Conservation (phyloP, 805 yeast species). For the Candida stauntonica region DNA sequence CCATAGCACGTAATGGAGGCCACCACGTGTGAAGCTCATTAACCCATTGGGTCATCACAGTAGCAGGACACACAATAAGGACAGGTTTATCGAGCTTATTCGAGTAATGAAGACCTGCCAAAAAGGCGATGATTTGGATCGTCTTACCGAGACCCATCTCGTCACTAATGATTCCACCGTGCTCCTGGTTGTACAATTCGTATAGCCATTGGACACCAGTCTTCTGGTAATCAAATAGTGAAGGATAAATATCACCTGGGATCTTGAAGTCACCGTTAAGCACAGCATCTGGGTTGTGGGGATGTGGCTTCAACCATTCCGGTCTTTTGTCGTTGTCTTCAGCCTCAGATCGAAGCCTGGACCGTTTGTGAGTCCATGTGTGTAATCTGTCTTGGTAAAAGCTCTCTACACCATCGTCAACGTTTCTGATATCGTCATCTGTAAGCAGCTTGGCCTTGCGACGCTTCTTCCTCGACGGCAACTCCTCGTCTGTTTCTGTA, state of each 20-base stretch:
- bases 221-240: slow-evolving; percentile 87
- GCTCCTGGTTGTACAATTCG: slow-evolving; percentile 83
- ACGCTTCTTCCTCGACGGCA: slow-evolving; percentile 8
- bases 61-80: slow-evolving; percentile 90
- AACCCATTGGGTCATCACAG: slow-evolving; percentile 96
- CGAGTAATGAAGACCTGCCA: slow-evolving; percentile 88
- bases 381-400: slow-evolving; percentile 56
- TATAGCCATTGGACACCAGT: slow-evolving; percentile 98
- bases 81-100: slow-evolving; percentile 72
- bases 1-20: slow-evolving; percentile 87
- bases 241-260: slow-evolving; percentile 88
- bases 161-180: slow-evolving; percentile 96
- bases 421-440: slow-evolving; percentile 36
- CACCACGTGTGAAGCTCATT: slow-evolving; percentile 96
- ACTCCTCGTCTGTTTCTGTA: slow-evolving; percentile 21
- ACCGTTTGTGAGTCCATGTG: slow-evolving; percentile 55
- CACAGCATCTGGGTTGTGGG: slow-evolving; percentile 67
- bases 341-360: slow-evolving; percentile 34
- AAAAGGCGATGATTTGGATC: slow-evolving; percentile 82
- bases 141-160: slow-evolving; percentile 99
- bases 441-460: slow-evolving; percentile 17
- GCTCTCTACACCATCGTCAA: slow-evolving; percentile 80
- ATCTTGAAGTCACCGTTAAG: slow-evolving; percentile 65
- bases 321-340: slow-evolving; percentile 21
- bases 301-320: slow-evolving; percentile 79